These are phyloP conservation scores for Aspergillus novoparasiticus DNA, from an alignment of 2,329 filamentous ascomycete species.

Conservation along the genomic window DNA sequence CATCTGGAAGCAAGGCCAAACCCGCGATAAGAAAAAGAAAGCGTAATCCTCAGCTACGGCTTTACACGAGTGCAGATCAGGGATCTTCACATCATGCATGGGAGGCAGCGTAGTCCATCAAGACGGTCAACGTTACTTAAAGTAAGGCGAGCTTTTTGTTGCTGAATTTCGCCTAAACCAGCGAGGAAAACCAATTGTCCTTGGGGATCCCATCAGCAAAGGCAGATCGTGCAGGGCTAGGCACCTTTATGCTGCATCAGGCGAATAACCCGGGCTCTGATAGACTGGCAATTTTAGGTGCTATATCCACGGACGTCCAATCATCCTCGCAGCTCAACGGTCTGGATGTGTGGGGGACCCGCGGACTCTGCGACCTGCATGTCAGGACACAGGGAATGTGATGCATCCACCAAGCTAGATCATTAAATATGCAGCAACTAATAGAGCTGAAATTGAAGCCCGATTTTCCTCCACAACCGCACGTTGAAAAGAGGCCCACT, in stretches of 20 bases:
- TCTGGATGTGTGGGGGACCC: constrained; percentile 14
- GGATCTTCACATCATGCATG: constrained; percentile 20
- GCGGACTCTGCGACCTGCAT: constrained; percentile 26
- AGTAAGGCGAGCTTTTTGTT: constrained; percentile 28
- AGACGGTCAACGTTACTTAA: constrained; percentile 20
- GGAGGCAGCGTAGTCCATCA: constrained; percentile 23
- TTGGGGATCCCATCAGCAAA: constrained; percentile 19
- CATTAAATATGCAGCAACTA: constrained; percentile 19
- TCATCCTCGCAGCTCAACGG: constrained; percentile 15
- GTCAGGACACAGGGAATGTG: constrained; percentile 32
- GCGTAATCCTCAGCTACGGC: constrained; percentile 23
- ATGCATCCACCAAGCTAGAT: constrained; percentile 31
- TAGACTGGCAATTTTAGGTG: constrained; percentile 9
- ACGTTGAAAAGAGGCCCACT: constrained; percentile 23
- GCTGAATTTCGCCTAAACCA: constrained; percentile 16
- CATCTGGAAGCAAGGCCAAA: constrained; percentile 13
- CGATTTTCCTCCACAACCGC: constrained; percentile 19
- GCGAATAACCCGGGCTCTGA: constrained; percentile 18
- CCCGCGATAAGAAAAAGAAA: constrained; percentile 6
- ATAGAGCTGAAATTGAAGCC: constrained; percentile 14
- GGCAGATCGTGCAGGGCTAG: constrained; percentile 16
- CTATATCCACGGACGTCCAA: constrained; percentile 11
- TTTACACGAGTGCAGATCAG: constrained; percentile 17
- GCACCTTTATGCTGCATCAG: constrained; percentile 11
- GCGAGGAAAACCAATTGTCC: constrained; percentile 14